phyloP scores from a whole-genome alignment of 2,329 filamentous ascomycete genomes.

The Blastomyces percursus region DNA sequence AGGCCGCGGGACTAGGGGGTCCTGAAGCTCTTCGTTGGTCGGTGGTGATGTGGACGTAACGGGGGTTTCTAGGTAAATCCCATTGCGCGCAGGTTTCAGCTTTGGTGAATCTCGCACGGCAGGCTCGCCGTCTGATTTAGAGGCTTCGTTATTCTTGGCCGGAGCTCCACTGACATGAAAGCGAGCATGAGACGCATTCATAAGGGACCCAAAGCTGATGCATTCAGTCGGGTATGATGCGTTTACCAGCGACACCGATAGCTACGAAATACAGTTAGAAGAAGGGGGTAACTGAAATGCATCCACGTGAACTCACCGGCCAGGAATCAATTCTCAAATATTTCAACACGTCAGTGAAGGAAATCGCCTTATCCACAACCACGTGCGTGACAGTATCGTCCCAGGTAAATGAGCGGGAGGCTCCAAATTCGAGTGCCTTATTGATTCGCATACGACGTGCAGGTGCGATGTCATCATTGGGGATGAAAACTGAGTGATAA shows the following conservation, averaged over 20 bases:
- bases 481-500: slow-evolving; percentile 53
- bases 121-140: slow-evolving; percentile 7
- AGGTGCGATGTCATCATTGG: slow-evolving; percentile 62
- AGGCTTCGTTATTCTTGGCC: slow-evolving; percentile 10
- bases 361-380: slow-evolving; percentile 60
- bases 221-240: slow-evolving; percentile 61
- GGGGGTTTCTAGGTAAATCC: slow-evolving; percentile 1
- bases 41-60: not conserved
- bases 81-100: slow-evolving; percentile 21
- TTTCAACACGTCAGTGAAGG: slow-evolving; percentile 52
- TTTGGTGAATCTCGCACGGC: slow-evolving; percentile 15
- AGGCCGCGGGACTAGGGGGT: not conserved
- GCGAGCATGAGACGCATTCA: slow-evolving; percentile 50
- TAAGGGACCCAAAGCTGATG: slow-evolving; percentile 45
- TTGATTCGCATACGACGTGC: slow-evolving; percentile 59
- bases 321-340: slow-evolving; percentile 42
- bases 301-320: slow-evolving; percentile 33
- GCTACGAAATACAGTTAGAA: slow-evolving; percentile 18
- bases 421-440: slow-evolving; percentile 65
- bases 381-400: slow-evolving; percentile 57
- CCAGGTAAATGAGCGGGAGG: slow-evolving; percentile 54
- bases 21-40: slow-evolving; percentile 7
- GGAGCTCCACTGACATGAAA: slow-evolving; percentile 26
- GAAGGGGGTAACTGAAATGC: not conserved
- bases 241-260: slow-evolving; percentile 46